Evolutionary conservation across 805 yeast genomes (phyloP).

Genomic region (Aciculoconidium aculeatum): DNA sequence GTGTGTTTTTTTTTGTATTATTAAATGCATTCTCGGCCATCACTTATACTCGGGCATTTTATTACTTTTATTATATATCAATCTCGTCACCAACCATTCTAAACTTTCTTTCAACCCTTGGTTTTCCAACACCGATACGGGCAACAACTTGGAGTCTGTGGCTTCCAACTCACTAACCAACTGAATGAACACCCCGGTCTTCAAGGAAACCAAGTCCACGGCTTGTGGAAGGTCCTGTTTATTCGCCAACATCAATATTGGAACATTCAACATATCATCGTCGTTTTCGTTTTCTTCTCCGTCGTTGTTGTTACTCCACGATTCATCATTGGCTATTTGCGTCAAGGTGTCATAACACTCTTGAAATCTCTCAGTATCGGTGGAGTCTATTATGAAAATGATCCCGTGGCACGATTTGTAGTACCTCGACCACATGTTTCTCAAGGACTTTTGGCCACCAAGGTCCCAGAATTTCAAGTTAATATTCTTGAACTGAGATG

Average conservation of each 20-base stretch:
- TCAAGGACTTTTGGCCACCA: slow-evolving; percentile 87
- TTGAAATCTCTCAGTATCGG: slow-evolving; percentile 74
- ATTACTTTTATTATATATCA: slow-evolving; percentile 59
- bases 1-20: no score
- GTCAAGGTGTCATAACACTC: slow-evolving; percentile 71
- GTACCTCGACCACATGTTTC: slow-evolving; percentile 85
- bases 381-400: slow-evolving; percentile 86
- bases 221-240: slow-evolving; percentile 71
- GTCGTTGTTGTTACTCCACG: slow-evolving; percentile 29
- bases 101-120: slow-evolving; percentile 83
- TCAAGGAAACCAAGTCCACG: slow-evolving; percentile 50
- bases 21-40: no score
- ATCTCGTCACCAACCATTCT: slow-evolving; percentile 78
- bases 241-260: slow-evolving; percentile 90
- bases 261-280: slow-evolving; percentile 52
- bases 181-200: slow-evolving; percentile 75
- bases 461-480: slow-evolving; percentile 89
- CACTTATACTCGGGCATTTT: slow-evolving; percentile 52
- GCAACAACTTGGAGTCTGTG: slow-evolving; percentile 83
- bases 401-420: slow-evolving; percentile 85
- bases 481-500: slow-evolving; percentile 35
- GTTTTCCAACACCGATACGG: slow-evolving; percentile 79
- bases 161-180: slow-evolving; percentile 82
- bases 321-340: slow-evolving; percentile 36
- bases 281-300: slow-evolving; percentile 8